Evolutionary conservation across 2,329 filamentous ascomycete genomes (phyloP), one percentile per base, ranked within the genome.

Genomic region (Talaromyces sp.): DNA sequence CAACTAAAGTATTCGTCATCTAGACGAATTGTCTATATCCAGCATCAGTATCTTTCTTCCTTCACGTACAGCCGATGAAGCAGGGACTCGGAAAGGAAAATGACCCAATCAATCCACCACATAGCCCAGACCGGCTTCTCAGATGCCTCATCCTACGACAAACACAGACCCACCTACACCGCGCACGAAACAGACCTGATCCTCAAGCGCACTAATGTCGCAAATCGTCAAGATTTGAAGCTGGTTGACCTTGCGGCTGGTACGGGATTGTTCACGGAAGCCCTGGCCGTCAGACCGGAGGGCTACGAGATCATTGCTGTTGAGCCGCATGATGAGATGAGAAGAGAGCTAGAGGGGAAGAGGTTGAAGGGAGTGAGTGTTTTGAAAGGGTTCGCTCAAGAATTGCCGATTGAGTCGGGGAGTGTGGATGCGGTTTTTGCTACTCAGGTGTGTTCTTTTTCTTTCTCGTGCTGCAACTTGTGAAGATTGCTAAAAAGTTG

Each of bases 251-350:
- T 91, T 18, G 88, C 83, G 1, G 86, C 87, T 2, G 88, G 88
- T 0, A 90, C 88, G 0, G 88, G 88, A 28, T 90, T 90, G 69
- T 87, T 90, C 69, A 90, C 88, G 0, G 85, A 88, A 71, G 68
- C 82, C 18, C 79, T 92, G 2, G 83, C 85, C 6, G 76, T 73
- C 14, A 78, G 87, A 33, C 77, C 81, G 0, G 89, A 91, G 73
- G 70, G 75, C 6, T 90, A 83, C 73, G 70, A 84, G 46, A 78
- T 92, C 65, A 69, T 86, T 52, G 83, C 87, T 54, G 78, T 91
- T 56, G 83, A 90, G 73, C 88, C 88, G 25, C 84, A 89, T 69
- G 77, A 76, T 62, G 81, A 80, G n/a, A 92, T 92, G 88, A 79
- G 88, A 42, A 77, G 77, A 52, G 82, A 85, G 68, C 77, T 92